Conservation (phyloP, 2,329 filamentous ascomycete species). For the Trichoderma harzianum region DNA sequence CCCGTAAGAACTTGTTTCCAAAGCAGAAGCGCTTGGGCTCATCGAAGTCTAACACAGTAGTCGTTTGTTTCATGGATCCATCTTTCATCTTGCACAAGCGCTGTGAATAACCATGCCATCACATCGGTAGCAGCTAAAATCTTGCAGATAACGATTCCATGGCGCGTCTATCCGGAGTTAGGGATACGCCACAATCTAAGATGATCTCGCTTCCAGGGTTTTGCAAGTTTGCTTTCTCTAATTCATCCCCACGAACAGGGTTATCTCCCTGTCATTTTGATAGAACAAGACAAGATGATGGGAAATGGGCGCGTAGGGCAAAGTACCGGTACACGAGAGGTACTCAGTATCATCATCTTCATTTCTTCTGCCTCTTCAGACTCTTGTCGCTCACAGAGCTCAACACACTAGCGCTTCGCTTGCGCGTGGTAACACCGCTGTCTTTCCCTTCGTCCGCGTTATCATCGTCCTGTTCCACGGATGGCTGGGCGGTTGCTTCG, state of each 20-base stretch:
- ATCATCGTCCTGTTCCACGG: slow-evolving; percentile 32
- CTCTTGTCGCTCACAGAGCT: slow-evolving; percentile 66
- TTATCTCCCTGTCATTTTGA: not conserved
- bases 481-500: slow-evolving; percentile 13
- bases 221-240: not conserved
- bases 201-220: not conserved
- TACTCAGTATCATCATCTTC: slow-evolving; percentile 24
- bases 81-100: not conserved
- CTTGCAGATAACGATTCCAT: not conserved
- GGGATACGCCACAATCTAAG: slow-evolving; percentile 2
- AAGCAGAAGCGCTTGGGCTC: not conserved
- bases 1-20: not conserved
- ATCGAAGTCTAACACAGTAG: not conserved
- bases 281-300: not conserved
- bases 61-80: not conserved
- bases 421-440: slow-evolving; percentile 48
- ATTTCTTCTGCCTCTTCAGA: slow-evolving; percentile 55
- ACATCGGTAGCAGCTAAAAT: not conserved
- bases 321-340: slow-evolving; percentile 26
- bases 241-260: not conserved
- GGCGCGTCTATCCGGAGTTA: not conserved
- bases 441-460: slow-evolving; percentile 30
- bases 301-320: slow-evolving; percentile 19
- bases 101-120: not conserved
- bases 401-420: slow-evolving; percentile 79